Base-by-base conservation (phyloP, 2,329 filamentous ascomycete genomes). In the Penicillium italicum region DNA sequence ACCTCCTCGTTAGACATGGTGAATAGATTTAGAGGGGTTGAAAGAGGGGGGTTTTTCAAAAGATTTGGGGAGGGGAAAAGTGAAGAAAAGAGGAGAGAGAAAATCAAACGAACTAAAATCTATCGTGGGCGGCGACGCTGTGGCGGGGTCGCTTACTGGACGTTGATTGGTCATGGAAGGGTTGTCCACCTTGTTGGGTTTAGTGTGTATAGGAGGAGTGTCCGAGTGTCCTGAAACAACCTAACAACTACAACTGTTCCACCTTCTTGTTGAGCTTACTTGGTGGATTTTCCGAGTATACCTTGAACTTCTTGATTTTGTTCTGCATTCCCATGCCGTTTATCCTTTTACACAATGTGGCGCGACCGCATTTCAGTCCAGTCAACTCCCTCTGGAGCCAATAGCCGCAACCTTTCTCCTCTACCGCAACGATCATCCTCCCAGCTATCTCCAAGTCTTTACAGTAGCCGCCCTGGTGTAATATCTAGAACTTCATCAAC, bases 301-400 rank as follows among this genome's bases (percentile, higher is more conserved):
- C 18, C 8, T 20, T 43, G 16, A 3, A 34, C 14, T 26, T 16
- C 20, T 41, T 18, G 4, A 1, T 7, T 18, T 14, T 31, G 11
- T 20, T 24, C 16, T 24, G 43, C 4, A 48, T 45, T 50, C 33
- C 30, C 51, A 58, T 59, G 56, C 50, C 8, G 34, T 38, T 50
- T 40, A 42, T 45, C 41, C 18, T 22, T 41, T 18, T 40, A 18
- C 40, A 74, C 53, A 47, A 96, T 96, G 90, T 96, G 91, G 91
- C 85, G 95, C 70, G 91, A 96, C 78, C 88, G 91, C 72, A 85
- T 96, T 62, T 87, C 88, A 62, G 85, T 82, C 66, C 86, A 88
- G 73, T 82, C 86, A 55, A 85, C 83, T 72, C 78, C 84, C 74
- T 79, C 83, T 54, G 81, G 83, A 60, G 84, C 85, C 46, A 71